Conservation (phyloP, 2,329 filamentous ascomycete species). For the Monilinia fructicola region DNA sequence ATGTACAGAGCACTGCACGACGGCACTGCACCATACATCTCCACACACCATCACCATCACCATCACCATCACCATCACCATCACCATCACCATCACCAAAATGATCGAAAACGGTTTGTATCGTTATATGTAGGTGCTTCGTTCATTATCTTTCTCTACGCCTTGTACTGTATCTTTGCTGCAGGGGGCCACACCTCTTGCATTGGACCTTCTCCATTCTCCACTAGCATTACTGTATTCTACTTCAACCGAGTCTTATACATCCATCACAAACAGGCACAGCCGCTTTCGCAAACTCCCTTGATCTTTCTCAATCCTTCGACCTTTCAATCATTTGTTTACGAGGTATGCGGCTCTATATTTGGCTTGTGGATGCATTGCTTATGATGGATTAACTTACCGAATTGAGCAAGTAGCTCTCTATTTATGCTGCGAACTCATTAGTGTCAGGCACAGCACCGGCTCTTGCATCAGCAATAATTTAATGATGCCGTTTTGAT, state of each 20-base stretch:
- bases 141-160: neutral
- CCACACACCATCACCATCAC: too few relatives aligned
- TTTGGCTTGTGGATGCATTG: slow-evolving; percentile 17
- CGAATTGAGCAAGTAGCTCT: slow-evolving; percentile 23
- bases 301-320: slow-evolving; percentile 22
- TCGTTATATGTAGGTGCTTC: slow-evolving; percentile 8
- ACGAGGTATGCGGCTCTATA: slow-evolving; percentile 22
- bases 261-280: slow-evolving; percentile 21
- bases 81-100: neutral
- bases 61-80: too few relatives aligned
- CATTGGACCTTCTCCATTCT: neutral
- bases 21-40: too few relatives aligned
- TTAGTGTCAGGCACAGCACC: slow-evolving; percentile 23
- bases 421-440: slow-evolving; percentile 19
- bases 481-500: neutral
- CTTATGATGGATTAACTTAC: slow-evolving; percentile 17
- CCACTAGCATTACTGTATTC: slow-evolving; percentile 2
- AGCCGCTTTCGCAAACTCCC: slow-evolving; percentile 14
- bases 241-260: slow-evolving; percentile 10
- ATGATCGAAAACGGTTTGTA: neutral
- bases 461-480: slow-evolving; percentile 22
- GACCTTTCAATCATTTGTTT: slow-evolving; percentile 10
- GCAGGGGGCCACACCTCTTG: slow-evolving; percentile 6
- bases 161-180: too few relatives aligned
- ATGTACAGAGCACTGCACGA: too few relatives aligned